Evolutionary conservation across 202 grass and related monocot genomes (phyloP).

Genomic region (Digitaria exilis): DNA sequence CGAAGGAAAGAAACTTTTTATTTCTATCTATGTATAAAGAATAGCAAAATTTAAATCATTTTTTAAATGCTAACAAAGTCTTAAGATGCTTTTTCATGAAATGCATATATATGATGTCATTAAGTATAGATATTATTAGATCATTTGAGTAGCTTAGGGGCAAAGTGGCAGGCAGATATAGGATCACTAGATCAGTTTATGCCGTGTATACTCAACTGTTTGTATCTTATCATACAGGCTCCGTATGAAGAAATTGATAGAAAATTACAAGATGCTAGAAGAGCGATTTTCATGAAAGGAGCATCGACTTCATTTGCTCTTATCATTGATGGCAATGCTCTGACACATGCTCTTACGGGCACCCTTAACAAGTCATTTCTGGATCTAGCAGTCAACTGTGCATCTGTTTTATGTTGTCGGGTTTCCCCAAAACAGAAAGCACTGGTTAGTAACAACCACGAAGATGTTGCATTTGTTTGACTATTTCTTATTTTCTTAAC

Average conservation of each 20-base stretch:
- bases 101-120: constrained; percentile 3
- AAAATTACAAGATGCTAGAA: constrained; percentile 55
- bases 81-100: neutral
- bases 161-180: neutral
- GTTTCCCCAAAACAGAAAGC: constrained; percentile 84
- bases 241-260: constrained; percentile 52
- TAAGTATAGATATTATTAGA: constrained; percentile 6
- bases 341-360: constrained; percentile 61
- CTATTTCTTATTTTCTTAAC: constrained; percentile 24
- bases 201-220: neutral
- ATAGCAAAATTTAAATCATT: constrained; percentile 1
- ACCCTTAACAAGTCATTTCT: constrained; percentile 60
- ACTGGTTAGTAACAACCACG: constrained; percentile 47
- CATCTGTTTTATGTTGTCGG: constrained; percentile 77
- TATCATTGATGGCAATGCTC: constrained; percentile 72
- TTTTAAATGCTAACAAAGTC: constrained; percentile 21
- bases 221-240: constrained; percentile 47
- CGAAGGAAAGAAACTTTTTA: neutral
- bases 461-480: constrained; percentile 19
- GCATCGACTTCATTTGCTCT: constrained; percentile 66
- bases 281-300: constrained; percentile 49
- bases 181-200: neutral
- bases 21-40: constrained; percentile 26
- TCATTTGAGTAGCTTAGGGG: neutral
- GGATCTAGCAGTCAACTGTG: constrained; percentile 72